These are phyloP conservation scores for Leptodontidium sp. DNA, from an alignment of 2,329 filamentous ascomycete genomes.

Conservation along the genomic window DNA sequence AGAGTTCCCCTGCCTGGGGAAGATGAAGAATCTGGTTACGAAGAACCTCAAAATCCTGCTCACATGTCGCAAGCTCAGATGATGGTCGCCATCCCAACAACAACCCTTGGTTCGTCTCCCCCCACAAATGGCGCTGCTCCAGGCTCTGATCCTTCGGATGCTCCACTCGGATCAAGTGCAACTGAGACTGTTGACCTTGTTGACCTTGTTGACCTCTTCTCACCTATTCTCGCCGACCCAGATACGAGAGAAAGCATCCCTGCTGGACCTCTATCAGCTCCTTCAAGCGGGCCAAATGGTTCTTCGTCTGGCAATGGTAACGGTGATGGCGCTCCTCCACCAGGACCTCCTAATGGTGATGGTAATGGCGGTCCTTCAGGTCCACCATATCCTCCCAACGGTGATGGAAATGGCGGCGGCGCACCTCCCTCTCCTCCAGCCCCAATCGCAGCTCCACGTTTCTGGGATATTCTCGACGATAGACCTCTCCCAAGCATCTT, in stretches of 20 bases:
- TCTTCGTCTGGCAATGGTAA: neutral
- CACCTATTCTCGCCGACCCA: neutral
- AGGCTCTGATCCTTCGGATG: slow-evolving; percentile 9
- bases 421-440: neutral
- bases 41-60: neutral
- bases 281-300: neutral
- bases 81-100: neutral
- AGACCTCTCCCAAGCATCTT: slow-evolving; percentile 1
- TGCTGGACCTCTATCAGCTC: neutral
- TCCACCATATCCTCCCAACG: neutral
- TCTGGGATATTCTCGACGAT: neutral
- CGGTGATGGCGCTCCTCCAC: neutral
- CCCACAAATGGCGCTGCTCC: neutral
- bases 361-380: neutral
- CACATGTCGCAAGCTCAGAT: neutral
- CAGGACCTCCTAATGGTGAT: neutral
- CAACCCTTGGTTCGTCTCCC: neutral
- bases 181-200: neutral
- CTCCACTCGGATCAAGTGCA: neutral
- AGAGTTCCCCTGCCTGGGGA: neutral
- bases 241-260: neutral
- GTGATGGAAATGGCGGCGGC: neutral
- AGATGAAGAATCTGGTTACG: neutral
- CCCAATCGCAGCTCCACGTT: neutral
- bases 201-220: neutral